Base-by-base conservation (phyloP, 805 yeast genomes). In the Metschnikowia dekortorum region DNA sequence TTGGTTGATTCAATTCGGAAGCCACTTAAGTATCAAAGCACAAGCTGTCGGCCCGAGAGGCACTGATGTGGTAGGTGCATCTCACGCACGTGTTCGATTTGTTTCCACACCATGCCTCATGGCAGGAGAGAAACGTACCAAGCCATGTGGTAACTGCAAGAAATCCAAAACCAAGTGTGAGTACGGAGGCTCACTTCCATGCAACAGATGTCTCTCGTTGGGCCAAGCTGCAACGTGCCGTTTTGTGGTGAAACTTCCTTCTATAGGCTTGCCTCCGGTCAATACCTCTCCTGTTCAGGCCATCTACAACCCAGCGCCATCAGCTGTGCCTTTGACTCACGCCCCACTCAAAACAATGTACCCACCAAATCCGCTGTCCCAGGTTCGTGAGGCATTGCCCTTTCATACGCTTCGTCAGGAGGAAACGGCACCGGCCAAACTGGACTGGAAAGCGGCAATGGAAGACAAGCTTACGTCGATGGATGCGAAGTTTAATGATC, bases 71-170 rank as follows among this genome's bases (percentile, higher is more conserved):
- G 31, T 31, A 7, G 32, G 41, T 26, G 41, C 28, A 39, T 26
- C n/a, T 39, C 41, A 42, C 34, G 45, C 34, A 42, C 45, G 22
- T 28, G 13, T 32, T 13, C 26, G 22, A 18, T 41, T 6, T 6
- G 11, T 16, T 8, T 16, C 13, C 38, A 33, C 18, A n/a, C 13
- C 18, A 42, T 18, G 37, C 45, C 26, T 14, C 31, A 63, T 63
- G 66, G 61, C 64, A 35, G 62, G 68, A 51, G 76, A 72, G 56
- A 70, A 69, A 51, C 56, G 79, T 41, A 74, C 77, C 13, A 82
- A 79, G 59, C 89, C 89, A 3, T 84, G 90, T 62, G 71, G 80
- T 26, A 73, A 74, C 57, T 84, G 90, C 61, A 76, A 86, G 49
- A 72, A 72, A 59, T 73, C 84, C 22, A 84, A 84, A 64, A 83